Conservation (phyloP, 352 stramenopile genomes). For the Phytophthora quininea region DNA sequence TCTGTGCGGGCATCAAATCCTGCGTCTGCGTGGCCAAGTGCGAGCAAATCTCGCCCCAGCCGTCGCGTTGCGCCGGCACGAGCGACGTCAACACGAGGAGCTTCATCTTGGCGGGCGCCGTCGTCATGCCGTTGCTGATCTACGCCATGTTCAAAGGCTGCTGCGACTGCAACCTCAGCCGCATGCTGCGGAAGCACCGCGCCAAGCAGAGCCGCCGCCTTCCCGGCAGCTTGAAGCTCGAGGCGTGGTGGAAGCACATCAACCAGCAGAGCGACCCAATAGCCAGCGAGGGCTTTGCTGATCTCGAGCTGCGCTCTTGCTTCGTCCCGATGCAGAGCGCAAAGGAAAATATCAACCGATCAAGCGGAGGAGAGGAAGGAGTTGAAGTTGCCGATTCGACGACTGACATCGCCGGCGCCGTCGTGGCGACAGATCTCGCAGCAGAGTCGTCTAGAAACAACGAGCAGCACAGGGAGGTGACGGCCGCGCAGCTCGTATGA, state of each 20-base stretch:
- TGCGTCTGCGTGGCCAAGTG: constrained; percentile 30
- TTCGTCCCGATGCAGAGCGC: constrained; percentile 29
- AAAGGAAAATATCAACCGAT: not conserved
- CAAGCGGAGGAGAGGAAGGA: not conserved
- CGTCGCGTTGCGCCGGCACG: constrained; percentile 14
- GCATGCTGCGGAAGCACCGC: constrained; percentile 3
- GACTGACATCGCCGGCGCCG: constrained; percentile 13
- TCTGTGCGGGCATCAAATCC: constrained; percentile 13
- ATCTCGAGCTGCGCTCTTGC: constrained; percentile 35
- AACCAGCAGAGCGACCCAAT: constrained; percentile 16
- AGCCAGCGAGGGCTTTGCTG: constrained; percentile 13
- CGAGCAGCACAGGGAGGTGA: not conserved
- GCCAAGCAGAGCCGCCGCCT: constrained; percentile 15
- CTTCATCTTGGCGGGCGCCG: constrained; percentile 13
- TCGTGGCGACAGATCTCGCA: constrained; percentile 22
- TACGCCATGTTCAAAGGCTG: constrained; percentile 29
- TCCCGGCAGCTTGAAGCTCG: constrained; percentile 23
- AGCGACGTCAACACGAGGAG: not conserved
- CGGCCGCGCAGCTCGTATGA: constrained; percentile 15
- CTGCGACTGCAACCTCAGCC: constrained; percentile 10
- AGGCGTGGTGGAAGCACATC: constrained; percentile 29
- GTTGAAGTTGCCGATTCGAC: constrained; percentile 16
- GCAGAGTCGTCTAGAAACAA: not conserved
- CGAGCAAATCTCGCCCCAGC: constrained; percentile 20
- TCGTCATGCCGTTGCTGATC: constrained; percentile 19